phyloP scores from a whole-genome alignment of 257 asterid genomes.

The Solanum tarijense region DNA sequence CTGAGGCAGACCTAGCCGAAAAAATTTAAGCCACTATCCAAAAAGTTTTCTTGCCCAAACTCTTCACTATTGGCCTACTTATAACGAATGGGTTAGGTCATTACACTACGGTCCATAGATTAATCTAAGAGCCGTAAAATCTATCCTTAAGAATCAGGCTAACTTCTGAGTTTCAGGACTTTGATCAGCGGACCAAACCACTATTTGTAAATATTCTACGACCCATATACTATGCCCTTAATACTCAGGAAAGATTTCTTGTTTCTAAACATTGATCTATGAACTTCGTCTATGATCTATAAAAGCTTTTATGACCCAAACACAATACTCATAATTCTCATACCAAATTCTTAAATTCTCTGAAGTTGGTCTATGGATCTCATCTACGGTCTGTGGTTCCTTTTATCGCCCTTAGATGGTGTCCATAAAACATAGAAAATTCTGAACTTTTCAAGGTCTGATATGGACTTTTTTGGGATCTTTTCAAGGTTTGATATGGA shows the following conservation, averaged over 20 bases:
- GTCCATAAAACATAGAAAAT: not conserved
- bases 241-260: not conserved
- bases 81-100: too few relatives aligned
- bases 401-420: not conserved
- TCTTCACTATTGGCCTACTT: not conserved
- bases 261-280: not conserved
- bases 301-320: not conserved
- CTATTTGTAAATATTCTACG: not conserved
- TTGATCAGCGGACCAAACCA: not conserved
- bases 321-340: too few relatives aligned
- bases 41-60: not conserved
- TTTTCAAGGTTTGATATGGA: not conserved
- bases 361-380: not conserved
- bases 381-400: not conserved
- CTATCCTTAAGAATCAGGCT: not conserved
- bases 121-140: too few relatives aligned
- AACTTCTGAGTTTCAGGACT: not conserved
- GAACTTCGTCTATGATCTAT: too few relatives aligned
- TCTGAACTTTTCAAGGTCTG: not conserved
- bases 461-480: not conserved
- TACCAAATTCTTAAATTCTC: not conserved
- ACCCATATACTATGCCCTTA: not conserved
- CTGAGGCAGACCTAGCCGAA: not conserved
- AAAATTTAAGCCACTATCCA: not conserved
- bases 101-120: not conserved